A percentile compares a stretch with the other conserved stretches of the same genome.
Conservation (phyloP, 345 rosid genomes). For the Populus alba region DNA sequence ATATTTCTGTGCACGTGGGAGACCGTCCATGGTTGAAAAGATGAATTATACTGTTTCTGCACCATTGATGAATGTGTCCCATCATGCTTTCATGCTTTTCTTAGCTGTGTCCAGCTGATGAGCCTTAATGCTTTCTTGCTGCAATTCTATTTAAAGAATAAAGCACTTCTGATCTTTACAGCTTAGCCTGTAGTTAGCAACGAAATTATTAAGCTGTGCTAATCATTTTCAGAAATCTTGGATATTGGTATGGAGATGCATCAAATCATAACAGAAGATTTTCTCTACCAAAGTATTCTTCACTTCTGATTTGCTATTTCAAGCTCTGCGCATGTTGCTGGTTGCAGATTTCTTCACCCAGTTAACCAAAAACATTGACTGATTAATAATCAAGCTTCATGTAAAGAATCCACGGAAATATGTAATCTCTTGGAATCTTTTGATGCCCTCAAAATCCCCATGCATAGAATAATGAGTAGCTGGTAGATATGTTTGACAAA, state of each 20-base stretch:
- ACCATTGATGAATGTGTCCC: background rate
- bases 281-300: background rate
- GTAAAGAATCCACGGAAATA: background rate
- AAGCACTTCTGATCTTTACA: slow-evolving; percentile 21
- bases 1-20: background rate
- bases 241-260: background rate
- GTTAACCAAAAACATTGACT: no score
- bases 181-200: slow-evolving; percentile 3
- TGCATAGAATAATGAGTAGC: background rate
- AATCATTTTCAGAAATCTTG: background rate
- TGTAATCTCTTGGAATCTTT: no score
- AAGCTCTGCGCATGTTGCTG: background rate
- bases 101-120: slow-evolving; percentile 20
- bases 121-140: slow-evolving; percentile 3
- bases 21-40: background rate
- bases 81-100: slow-evolving; percentile 5
- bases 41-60: background rate
- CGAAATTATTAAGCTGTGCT: background rate
- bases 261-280: background rate
- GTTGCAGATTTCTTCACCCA: background rate
- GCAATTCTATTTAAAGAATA: slow-evolving; percentile 7
- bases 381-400: background rate
- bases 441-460: background rate
- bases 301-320: background rate
- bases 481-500: background rate